Evolutionary conservation across 345 rosid genomes (phyloP), one percentile per base, ranked within the genome.

Genomic region (Populus deltoides): DNA sequence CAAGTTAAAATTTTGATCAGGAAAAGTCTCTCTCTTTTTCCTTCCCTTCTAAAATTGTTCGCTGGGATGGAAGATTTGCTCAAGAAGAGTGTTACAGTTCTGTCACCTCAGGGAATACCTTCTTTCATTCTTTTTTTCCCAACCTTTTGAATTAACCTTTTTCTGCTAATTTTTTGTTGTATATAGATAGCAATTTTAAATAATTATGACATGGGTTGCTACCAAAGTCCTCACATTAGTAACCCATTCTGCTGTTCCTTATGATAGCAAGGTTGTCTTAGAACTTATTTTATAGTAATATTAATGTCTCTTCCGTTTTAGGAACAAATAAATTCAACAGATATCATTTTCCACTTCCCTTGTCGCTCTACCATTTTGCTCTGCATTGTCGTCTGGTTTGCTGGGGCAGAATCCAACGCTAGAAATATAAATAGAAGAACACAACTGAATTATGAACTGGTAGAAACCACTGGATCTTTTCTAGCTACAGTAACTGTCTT

Each of bases 161-260:
- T 75, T 41, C n/a, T 13, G 75, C 79, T 74, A 78, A 70, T 82
- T 84, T 88, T 81, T 88, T 78, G 82, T 75, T 86, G 87, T 86
- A 81, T 77, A 83, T 80, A 80, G 53, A 66, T 16, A 71, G 80
- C 71, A 77, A 71, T 73, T 69, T 70, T 45, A 39, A 78, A 84
- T 80, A 79, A 79, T 79, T 72, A 76, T 68, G 2, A 57, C 66
- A 57, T 78, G 84, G 87, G 83, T 73, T 80, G 70, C 87, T 76
- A 12, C 68, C 68, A 77, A 79, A 78, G 65, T 73, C 72, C 75
- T 68, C 59, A 9, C 49, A 39, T 70, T 55, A 75, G 84, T 15
- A 41, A 73, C 75, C 80, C 87, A 71, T 76, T 76, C 81, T 76
- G 78, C 79, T 80, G 76, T 73, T 73, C 45, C 51, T 61, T 68